Percentiles rank a stretch among this genome's conserved stretches.
phyloP scores from a whole-genome alignment of 163 green algal genomes.

The Scenedesmus sp. region DNA sequence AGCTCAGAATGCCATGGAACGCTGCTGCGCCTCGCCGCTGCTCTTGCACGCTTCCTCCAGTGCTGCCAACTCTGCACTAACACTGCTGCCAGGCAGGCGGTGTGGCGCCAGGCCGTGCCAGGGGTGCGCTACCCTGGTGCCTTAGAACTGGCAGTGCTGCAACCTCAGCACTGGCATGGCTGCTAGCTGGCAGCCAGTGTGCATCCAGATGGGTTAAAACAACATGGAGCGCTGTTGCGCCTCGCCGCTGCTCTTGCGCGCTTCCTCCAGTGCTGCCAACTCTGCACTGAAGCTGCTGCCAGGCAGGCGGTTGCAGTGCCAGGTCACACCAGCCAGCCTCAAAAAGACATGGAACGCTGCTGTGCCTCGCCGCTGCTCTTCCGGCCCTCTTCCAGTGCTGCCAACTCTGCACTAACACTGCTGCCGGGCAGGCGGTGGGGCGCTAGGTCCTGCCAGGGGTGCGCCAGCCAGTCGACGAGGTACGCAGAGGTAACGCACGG shows the following conservation, averaged over 20 bases:
- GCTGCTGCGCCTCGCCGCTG: neutral
- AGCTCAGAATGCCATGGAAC: conserved; percentile 40
- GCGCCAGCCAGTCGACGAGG: conserved; percentile 60
- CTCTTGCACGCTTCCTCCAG: conserved; percentile 42
- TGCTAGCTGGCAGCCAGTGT: no score
- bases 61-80: conserved; percentile 5
- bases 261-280: conserved; percentile 48
- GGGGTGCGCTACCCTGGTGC: neutral
- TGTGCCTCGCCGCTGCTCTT: neutral
- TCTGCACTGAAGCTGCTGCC: neutral
- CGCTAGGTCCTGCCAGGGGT: no score
- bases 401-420: neutral
- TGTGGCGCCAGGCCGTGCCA: conserved; percentile 28
- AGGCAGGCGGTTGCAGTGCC: conserved; percentile 26
- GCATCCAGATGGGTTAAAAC: conserved; percentile 6
- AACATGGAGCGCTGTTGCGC: conserved; percentile 15
- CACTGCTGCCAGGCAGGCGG: conserved; percentile 21
- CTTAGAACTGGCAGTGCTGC: neutral
- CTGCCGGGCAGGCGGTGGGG: no score
- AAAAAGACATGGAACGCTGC: neutral
- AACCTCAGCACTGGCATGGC: no score
- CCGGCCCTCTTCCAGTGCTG: neutral
- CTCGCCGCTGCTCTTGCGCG: neutral
- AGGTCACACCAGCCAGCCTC: no score
- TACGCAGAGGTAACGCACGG: conserved; percentile 37